Conservation (phyloP, 1,139 yeast genomes). For the Suhomyces wounanorum region DNA sequence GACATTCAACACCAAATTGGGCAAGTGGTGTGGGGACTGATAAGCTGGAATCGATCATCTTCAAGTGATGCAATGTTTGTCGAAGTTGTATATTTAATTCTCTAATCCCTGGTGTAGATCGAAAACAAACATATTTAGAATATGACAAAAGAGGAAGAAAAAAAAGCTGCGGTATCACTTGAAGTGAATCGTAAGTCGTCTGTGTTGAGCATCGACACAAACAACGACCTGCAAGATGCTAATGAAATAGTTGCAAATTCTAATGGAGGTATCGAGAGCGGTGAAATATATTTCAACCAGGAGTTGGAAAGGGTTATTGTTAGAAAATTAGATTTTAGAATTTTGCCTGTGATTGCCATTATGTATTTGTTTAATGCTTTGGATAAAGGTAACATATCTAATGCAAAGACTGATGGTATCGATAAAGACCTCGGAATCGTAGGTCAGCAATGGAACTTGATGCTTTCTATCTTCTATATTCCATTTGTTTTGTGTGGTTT, state of each 20-base stretch:
- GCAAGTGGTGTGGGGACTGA: constrained; percentile 10
- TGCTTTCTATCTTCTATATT: constrained; percentile 27
- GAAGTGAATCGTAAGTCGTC: constrained; percentile 12
- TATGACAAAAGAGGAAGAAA: constrained; percentile 3
- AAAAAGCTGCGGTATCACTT: constrained; percentile 3
- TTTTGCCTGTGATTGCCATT: constrained; percentile 30
- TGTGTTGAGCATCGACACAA: constrained; percentile 9
- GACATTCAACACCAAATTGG: not conserved
- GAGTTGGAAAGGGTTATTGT: constrained; percentile 28
- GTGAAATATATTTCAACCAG: constrained; percentile 18
- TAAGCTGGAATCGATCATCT: constrained; percentile 1
- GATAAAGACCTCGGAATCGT: constrained; percentile 22
- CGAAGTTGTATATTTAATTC: constrained; percentile 1
- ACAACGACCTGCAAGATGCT: not conserved
- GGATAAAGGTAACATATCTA: constrained; percentile 27
- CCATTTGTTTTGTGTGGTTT: constrained; percentile 26
- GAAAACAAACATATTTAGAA: not conserved
- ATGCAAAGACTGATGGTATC: constrained; percentile 27
- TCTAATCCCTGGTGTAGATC: not conserved
- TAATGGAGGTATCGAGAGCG: not conserved
- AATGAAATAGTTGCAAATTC: not conserved
- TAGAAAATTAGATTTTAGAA: constrained; percentile 36
- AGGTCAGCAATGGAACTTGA: constrained; percentile 25
- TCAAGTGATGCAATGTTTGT: not conserved
- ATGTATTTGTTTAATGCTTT: constrained; percentile 33